These are phyloP conservation scores for Leonotis leonurus DNA, from an alignment of 257 asterid species.

Conservation along the genomic window DNA sequence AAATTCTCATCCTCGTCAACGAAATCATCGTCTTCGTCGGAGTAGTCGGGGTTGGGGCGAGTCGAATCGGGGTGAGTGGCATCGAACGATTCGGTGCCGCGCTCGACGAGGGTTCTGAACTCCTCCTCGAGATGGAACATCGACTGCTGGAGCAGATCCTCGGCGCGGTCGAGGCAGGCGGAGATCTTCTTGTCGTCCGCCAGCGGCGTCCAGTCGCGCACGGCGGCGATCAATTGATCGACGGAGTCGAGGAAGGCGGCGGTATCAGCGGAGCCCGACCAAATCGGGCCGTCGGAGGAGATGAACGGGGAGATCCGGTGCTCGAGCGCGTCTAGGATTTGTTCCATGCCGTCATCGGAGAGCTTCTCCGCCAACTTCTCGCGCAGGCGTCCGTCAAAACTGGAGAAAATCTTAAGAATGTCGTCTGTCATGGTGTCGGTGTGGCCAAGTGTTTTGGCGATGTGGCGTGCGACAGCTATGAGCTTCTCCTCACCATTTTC, in stretches of 20 bases:
- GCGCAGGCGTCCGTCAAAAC: conserved; percentile 76
- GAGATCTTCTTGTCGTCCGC: conserved; percentile 62
- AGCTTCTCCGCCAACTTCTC: conserved; percentile 66
- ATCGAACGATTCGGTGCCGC: conserved; percentile 65
- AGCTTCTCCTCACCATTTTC: conserved; percentile 96
- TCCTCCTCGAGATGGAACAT: conserved; percentile 88
- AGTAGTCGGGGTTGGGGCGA: conserved; percentile 24
- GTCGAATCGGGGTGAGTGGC: conserved; percentile 35
- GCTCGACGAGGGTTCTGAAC: conserved; percentile 60
- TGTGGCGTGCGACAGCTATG: conserved; percentile 92
- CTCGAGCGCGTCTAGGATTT: conserved; percentile 52
- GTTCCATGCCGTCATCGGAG: conserved; percentile 62
- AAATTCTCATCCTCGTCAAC: conserved; percentile 49
- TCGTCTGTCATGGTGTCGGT: conserved; percentile 89
- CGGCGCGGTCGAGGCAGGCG: conserved; percentile 79
- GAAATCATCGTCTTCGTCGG: conserved; percentile 48
- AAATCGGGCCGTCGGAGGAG: conserved; percentile 49
- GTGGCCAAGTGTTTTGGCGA: conserved; percentile 88
- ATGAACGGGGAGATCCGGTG: conserved; percentile 68
- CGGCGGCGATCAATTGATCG: conserved; percentile 50
- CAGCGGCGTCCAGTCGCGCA: conserved; percentile 63
- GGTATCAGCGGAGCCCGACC: conserved; percentile 59
- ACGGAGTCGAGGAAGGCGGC: conserved; percentile 49
- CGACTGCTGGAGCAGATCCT: conserved; percentile 79
- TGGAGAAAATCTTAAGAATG: conserved; percentile 82